Percentiles rank a stretch among this genome's conserved stretches.
phyloP scores from a whole-genome alignment of 2,329 filamentous ascomycete genomes.

The Stachybotrys elegans region DNA sequence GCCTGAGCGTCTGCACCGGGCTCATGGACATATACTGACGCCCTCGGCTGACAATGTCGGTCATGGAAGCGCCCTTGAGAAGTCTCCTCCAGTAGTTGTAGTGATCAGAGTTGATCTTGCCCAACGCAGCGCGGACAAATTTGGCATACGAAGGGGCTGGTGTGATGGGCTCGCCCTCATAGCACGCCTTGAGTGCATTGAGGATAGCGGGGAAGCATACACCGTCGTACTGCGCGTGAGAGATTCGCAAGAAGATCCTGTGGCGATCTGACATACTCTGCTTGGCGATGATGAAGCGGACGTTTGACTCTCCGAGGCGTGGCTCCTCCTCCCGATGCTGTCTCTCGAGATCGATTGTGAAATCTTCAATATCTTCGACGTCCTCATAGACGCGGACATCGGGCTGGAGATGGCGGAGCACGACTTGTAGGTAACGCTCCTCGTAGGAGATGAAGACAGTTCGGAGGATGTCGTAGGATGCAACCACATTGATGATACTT shows the following conservation, averaged over 20 bases:
- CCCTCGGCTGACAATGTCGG: slow-evolving; percentile 13
- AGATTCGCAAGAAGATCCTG: slow-evolving; percentile 20
- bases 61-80: slow-evolving; percentile 27
- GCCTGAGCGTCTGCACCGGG: slow-evolving; percentile 2
- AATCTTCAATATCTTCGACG: slow-evolving; percentile 6
- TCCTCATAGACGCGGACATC: slow-evolving; percentile 3
- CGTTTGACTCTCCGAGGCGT: slow-evolving; percentile 1
- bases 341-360: slow-evolving; percentile 3
- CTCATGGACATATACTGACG: neutral
- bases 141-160: slow-evolving; percentile 23
- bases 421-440: slow-evolving; percentile 4
- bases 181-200: slow-evolving; percentile 29
- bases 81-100: slow-evolving; percentile 37
- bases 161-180: slow-evolving; percentile 21
- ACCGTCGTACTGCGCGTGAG: slow-evolving; percentile 42
- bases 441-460: slow-evolving; percentile 49
- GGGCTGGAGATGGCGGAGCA: slow-evolving; percentile 7
- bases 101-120: slow-evolving; percentile 9
- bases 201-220: slow-evolving; percentile 36
- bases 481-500: slow-evolving; percentile 1
- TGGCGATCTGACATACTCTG: slow-evolving; percentile 1
- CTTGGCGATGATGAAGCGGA: slow-evolving; percentile 4
- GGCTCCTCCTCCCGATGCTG: neutral
- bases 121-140: slow-evolving; percentile 11
- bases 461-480: slow-evolving; percentile 50